Evolutionary conservation across 78 protist species (phyloP).

Genomic region (Dictyostelium firmibasis): DNA sequence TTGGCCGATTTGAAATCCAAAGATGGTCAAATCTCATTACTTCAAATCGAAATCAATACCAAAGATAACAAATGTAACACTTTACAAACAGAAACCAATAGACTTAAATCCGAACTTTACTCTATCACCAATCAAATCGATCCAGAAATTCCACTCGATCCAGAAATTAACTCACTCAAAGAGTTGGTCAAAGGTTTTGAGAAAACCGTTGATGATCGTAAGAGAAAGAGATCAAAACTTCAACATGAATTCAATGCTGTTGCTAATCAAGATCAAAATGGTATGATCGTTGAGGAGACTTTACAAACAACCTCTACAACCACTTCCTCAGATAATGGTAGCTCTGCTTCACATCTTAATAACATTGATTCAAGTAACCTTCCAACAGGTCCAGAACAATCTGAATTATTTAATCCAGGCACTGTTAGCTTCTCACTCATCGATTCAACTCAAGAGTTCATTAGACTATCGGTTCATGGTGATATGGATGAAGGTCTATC

Average conservation of each 20-base stretch:
- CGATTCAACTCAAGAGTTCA: conserved; percentile 13
- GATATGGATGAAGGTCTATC: conserved; percentile 26
- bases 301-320: background rate
- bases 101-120: background rate
- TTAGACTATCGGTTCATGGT: conserved; percentile 41
- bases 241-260: background rate
- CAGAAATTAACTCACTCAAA: conserved; percentile 6
- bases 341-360: background rate
- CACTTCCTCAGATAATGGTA: background rate
- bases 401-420: background rate
- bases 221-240: background rate
- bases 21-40: conserved; percentile 25
- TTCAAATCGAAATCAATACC: conserved; percentile 24
- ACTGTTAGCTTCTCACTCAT: conserved; percentile 6
- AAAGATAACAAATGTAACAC: conserved; percentile 8
- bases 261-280: background rate
- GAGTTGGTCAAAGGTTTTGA: conserved; percentile 24
- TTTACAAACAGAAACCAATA: conserved; percentile 4
- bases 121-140: background rate
- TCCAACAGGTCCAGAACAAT: background rate
- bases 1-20: conserved; percentile 34
- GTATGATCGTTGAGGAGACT: background rate
- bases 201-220: background rate
- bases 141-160: conserved; percentile 21
- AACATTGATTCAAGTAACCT: background rate